Conservation (phyloP, 2,329 filamentous ascomycete genomes). For the Alternaria alternata region DNA sequence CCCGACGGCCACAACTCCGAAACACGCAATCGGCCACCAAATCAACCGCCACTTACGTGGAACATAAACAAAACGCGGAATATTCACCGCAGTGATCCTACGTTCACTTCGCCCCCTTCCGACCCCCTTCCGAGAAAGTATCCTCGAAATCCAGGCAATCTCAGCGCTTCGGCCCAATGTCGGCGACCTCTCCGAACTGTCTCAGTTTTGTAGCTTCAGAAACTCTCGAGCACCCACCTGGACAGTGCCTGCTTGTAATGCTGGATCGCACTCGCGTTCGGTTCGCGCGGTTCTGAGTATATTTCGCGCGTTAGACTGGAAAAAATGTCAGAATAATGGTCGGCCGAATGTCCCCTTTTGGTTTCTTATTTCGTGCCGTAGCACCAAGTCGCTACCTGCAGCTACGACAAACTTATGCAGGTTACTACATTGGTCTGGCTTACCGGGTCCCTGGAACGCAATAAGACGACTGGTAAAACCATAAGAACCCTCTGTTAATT, state of each 20-base stretch:
- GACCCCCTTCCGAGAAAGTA: neutral
- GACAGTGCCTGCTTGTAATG: constrained; percentile 4
- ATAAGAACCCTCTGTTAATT: constrained; percentile 10
- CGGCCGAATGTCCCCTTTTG: constrained; percentile 18
- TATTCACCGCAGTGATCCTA: neutral
- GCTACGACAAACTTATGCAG: constrained; percentile 21
- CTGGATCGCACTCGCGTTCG: neutral
- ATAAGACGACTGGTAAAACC: constrained; percentile 5
- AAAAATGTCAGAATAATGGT: neutral
- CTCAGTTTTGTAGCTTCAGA: constrained; percentile 4
- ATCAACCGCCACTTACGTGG: constrained; percentile 6
- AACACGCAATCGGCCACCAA: constrained; percentile 7
- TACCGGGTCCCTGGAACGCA: constrained; percentile 3
- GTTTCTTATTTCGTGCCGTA: constrained; percentile 12
- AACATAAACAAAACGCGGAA: constrained; percentile 3
- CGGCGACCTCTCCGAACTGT: neutral
- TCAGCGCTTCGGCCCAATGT: constrained; percentile 10
- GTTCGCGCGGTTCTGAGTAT: constrained; percentile 4
- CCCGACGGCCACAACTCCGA: constrained; percentile 34
- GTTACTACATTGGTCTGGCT: constrained; percentile 15
- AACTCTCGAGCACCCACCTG: neutral
- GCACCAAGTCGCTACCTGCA: constrained; percentile 8
- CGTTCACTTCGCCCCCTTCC: neutral
- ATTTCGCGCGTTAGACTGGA: constrained; percentile 4
- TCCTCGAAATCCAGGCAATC: neutral